Evolutionary conservation across 495 filamentous ascomycete genomes (phyloP).

Genomic region (Penicillium atrosanguineum): DNA sequence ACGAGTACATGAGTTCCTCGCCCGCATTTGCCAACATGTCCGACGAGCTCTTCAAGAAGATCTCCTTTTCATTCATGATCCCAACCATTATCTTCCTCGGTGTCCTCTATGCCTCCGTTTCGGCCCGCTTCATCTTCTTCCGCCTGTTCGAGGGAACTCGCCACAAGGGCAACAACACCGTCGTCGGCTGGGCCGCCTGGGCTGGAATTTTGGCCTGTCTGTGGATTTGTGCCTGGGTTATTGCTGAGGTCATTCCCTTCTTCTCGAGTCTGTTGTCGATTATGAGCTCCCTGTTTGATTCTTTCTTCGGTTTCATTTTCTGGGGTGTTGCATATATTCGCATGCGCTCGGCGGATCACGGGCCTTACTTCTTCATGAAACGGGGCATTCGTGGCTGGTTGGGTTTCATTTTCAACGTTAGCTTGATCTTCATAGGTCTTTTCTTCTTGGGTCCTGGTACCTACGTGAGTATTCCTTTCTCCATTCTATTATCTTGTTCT

Average conservation of each 20-base stretch:
- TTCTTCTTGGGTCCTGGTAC: constrained; percentile 77
- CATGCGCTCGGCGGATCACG: constrained; percentile 70
- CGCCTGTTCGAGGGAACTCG: constrained; percentile 71
- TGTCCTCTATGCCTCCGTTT: constrained; percentile 83
- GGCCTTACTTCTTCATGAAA: constrained; percentile 55
- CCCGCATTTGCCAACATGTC: constrained; percentile 81
- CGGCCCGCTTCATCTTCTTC: constrained; percentile 85
- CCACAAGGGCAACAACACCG: constrained; percentile 74
- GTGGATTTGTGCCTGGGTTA: constrained; percentile 78
- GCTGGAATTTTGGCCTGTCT: constrained; percentile 66
- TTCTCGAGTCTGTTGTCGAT: constrained; percentile 79
- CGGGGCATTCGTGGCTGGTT: constrained; percentile 60
- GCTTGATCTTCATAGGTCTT: constrained; percentile 67
- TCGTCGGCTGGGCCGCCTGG: constrained; percentile 81
- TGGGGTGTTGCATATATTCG: constrained; percentile 87
- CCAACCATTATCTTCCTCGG: constrained; percentile 88
- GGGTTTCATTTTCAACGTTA: constrained; percentile 62
- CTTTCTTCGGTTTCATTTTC: constrained; percentile 93
- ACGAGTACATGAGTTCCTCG: constrained; percentile 68
- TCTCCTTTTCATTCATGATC: constrained; percentile 89
- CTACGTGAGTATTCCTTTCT: constrained; percentile 57
- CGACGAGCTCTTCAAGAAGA: constrained; percentile 70
- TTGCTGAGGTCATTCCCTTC: constrained; percentile 88
- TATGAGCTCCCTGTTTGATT: constrained; percentile 89
- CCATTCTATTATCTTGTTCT: background rate